These are phyloP conservation scores for Carex littledalei DNA, from an alignment of 176 grass and related monocot genomes.

Conservation along the genomic window DNA sequence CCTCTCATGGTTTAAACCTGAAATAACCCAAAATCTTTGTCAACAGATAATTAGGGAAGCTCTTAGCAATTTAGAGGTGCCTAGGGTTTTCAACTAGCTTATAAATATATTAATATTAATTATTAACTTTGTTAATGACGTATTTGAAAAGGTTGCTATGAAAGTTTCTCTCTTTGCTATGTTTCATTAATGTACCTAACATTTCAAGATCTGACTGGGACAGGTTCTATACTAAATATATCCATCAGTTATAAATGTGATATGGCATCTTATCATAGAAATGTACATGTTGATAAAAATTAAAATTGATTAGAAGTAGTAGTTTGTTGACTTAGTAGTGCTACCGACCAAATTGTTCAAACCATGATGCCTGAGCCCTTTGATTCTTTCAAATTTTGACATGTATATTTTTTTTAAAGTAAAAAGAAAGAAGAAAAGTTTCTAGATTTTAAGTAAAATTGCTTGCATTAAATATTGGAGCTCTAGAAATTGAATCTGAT, in stretches of 20 bases:
- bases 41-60: not conserved
- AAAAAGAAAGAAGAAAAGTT: not conserved
- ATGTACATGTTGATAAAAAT: not conserved
- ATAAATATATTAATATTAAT: not conserved
- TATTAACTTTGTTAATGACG: not conserved
- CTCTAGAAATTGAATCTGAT: not conserved
- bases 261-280: not conserved
- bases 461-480: not conserved
- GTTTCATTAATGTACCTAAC: not conserved
- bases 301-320: not conserved
- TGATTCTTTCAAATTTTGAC: not conserved
- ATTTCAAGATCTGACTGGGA: not conserved
- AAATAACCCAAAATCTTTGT: not conserved
- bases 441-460: not conserved
- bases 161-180: not conserved
- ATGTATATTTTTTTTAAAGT: not conserved
- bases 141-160: not conserved
- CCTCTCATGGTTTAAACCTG: not conserved
- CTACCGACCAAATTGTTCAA: not conserved
- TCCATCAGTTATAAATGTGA: not conserved
- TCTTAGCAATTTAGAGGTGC: not conserved
- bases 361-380: not conserved
- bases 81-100: not conserved
- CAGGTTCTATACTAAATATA: not conserved
- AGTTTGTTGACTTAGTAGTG: not conserved